phyloP scores from a whole-genome alignment of 345 rosid species.

The Rhizophora mangle region DNA sequence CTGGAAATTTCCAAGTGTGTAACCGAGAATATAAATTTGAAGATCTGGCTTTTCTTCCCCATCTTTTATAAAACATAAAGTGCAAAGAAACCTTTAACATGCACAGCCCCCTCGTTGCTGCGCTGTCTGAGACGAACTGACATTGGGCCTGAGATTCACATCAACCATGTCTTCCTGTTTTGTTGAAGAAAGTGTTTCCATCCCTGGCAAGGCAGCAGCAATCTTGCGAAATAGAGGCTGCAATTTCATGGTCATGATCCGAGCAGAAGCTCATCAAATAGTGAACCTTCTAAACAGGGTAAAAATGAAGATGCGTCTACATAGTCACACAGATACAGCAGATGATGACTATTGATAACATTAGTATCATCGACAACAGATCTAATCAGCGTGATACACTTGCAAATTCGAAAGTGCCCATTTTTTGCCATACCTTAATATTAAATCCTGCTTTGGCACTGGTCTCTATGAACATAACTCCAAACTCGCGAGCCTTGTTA shows the following conservation, averaged over 20 bases:
- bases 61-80: background rate
- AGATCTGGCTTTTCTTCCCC: background rate
- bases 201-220: constrained; percentile 91
- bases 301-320: background rate
- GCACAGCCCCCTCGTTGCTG: constrained; percentile 87
- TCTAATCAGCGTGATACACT: background rate
- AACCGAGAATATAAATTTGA: constrained; percentile 1
- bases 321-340: background rate
- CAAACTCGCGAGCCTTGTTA: constrained; percentile 71
- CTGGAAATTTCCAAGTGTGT: constrained; percentile 2
- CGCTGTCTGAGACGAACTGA: constrained; percentile 67
- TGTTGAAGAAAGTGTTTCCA: constrained; percentile 84
- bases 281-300: background rate
- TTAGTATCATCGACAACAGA: background rate
- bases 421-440: constrained; percentile 55
- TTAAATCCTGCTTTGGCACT: constrained; percentile 96
- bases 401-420: too few species aligned
- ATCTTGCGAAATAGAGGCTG: constrained; percentile 95
- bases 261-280: background rate
- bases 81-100: constrained; percentile 38
- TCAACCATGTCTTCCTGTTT: constrained; percentile 97
- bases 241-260: constrained; percentile 18
- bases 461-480: constrained; percentile 89
- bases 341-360: too few species aligned
- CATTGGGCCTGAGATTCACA: constrained; percentile 74